Percentiles rank a stretch among this genome's conserved stretches.
Conservation (phyloP, 495 filamentous ascomycete genomes). For the Xylaria scruposa region DNA sequence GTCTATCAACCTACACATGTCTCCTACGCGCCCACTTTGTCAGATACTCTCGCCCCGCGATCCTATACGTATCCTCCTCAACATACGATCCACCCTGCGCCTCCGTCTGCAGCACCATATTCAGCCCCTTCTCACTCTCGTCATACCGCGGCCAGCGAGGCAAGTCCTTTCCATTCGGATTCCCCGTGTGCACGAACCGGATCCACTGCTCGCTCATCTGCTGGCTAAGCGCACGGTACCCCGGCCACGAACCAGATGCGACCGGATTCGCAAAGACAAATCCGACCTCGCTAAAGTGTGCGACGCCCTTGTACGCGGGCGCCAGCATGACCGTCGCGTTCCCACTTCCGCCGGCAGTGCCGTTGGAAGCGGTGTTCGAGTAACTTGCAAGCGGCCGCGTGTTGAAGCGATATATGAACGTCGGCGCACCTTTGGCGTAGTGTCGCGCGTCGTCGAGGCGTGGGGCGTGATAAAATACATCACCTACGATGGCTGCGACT, state of each 20-base stretch:
- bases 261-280: constrained; percentile 46
- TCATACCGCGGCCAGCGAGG: constrained; percentile 42
- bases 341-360: constrained; percentile 8
- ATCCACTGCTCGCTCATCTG: constrained; percentile 43
- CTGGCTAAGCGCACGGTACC: constrained; percentile 36
- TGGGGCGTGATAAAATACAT: constrained; percentile 46
- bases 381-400: constrained; percentile 36
- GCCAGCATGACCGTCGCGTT: constrained; percentile 32
- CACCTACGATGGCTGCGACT: constrained; percentile 43
- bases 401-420: constrained; percentile 44
- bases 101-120: constrained; percentile 46
- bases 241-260: constrained; percentile 40
- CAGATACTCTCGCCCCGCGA: constrained; percentile 45
- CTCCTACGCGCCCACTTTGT: constrained; percentile 44
- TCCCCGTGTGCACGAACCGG: constrained; percentile 41
- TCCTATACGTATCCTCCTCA: constrained; percentile 42
- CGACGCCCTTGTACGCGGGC: constrained; percentile 43
- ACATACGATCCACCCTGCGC: constrained; percentile 41
- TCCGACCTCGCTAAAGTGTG: constrained; percentile 44
- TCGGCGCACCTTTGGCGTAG: constrained; percentile 35
- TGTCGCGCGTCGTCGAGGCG: constrained; percentile 38
- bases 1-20: constrained; percentile 34
- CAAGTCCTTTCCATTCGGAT: constrained; percentile 38
- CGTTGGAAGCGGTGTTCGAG: constrained; percentile 24
- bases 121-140: constrained; percentile 34